Base-by-base conservation (phyloP, 1,139 yeast genomes). In the Martiniozyma asiatica region DNA sequence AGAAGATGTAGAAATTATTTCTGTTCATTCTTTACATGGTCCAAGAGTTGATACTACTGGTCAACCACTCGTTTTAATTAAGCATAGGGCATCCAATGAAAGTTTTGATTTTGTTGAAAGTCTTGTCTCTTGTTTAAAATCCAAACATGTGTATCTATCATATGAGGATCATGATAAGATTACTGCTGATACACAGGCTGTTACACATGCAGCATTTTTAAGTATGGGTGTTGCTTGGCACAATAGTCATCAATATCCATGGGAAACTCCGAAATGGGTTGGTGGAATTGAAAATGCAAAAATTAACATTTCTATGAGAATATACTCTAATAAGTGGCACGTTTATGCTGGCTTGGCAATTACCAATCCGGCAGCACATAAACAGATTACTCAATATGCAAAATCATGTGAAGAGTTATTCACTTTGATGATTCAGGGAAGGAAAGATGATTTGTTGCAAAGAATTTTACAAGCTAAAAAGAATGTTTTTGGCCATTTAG, bases 151-250 rank as follows among this genome's bases (percentile, higher is more conserved):
- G n/a, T 65, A 71, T 33, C 60, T 89, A 25, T 65, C 84, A 0
- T 94, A 93, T 6, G 64, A 70, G 37, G 85, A 87, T 48, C 98
- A 89, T 52, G 98, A 89, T 50, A 70, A 70, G 42, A 89, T 89
- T 37, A 89, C 98, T 1, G 98, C 98, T 0, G 98, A 89, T 51
- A 92, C 97, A 4, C 98, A 89, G 53, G 98, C 97, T 0, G 96
- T 89, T 11, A 89, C 98, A 0, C 98, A 89, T 51, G 97, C 97
- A 6, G 97, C 97, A 0, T 89, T 89, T 49, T 61, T 89, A 37
- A 79, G 92, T 32, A 89, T 89, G 98, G 98, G 98, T 2, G 74
- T 77, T 8, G 98, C 98, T 3, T 89, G 98, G 98, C 78, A 70
- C 44, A 71, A 76, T 27, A 63, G 68, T 38, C 68, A 76, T 47